Percentiles rank a stretch among this genome's conserved stretches.
phyloP scores from a whole-genome alignment of 1,284 basidiomycete genomes.

The Puccinia brachypodii region DNA sequence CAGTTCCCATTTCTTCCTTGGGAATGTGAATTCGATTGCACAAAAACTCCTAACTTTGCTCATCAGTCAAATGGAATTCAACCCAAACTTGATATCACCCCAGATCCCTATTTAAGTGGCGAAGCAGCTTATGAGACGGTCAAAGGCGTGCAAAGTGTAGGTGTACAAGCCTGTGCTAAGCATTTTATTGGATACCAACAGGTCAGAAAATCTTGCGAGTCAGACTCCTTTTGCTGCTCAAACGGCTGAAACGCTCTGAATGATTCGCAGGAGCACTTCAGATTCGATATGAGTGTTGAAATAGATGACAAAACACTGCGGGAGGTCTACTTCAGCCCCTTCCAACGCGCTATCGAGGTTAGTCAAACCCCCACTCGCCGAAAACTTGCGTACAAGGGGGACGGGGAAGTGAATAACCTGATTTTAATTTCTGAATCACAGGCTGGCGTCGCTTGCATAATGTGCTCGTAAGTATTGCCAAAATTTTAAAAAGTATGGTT shows the following conservation, averaged over 20 bases:
- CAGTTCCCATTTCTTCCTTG: not conserved
- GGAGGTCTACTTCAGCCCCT: slow-evolving; percentile 19
- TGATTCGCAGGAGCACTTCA: slow-evolving; percentile 7
- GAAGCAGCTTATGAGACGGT: slow-evolving; percentile 53
- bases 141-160: slow-evolving; percentile 52
- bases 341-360: slow-evolving; percentile 9
- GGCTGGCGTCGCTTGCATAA: slow-evolving; percentile 27
- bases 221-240: not conserved
- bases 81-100: not conserved
- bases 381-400: not conserved
- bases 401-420: not conserved
- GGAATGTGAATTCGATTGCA: no score
- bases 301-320: slow-evolving; percentile 21
- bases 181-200: slow-evolving; percentile 56
- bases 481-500: no score
- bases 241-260: not conserved
- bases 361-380: not conserved
- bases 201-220: slow-evolving; percentile 50
- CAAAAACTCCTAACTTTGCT: no score
- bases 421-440: not conserved
- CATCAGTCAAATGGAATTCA: not conserved
- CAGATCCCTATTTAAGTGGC: slow-evolving; percentile 53
- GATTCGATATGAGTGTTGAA: slow-evolving; percentile 3
- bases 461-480: slow-evolving; percentile 42
- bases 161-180: slow-evolving; percentile 54